Base-by-base conservation (phyloP, 2,329 filamentous ascomycete genomes). In the Septoria linicola region DNA sequence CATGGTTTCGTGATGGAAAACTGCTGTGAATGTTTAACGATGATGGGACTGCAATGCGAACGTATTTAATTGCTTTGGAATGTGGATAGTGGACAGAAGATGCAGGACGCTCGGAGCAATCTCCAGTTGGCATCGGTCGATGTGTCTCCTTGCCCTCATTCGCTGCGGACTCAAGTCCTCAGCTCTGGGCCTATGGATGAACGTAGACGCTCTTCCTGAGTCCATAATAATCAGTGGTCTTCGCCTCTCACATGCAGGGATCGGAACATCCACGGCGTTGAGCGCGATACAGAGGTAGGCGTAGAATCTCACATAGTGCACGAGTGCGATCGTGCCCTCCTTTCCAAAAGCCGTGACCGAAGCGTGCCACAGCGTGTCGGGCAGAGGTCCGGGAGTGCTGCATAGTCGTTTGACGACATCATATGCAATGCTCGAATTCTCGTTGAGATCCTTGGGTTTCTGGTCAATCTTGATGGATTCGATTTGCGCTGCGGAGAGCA, bases 261-360 rank as follows among this genome's bases (percentile, higher is more conserved):
- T 42, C 3, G 55, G 49, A n/a, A 49, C 55, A 47, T 63, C 61
- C 2, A 58, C 53, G 6, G 55, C 61, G 43, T 63, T 65, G 35
- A 61, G 32, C 14, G 59, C 42, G 25, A 63, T 59, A 20, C 55
- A 59, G 6, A 55, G 47, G 41, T 62, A 62, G 7, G 57, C 47
- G 50, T 64, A 64, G 11, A 54, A 53, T 11, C 59, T 61, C 23
- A 59, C 51, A 40, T 57, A 61, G 46, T 64, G 59, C 30, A 60
- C 54, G 40, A 63, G 27, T 4, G 53, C 57, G 10, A 62, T 23
- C n/a, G 59, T 58, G 3, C 61, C 61, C 13, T 64, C 54, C 41
- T 49, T 60, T 1, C 61, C 61, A 49, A 63, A 59, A 4, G 41
- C 53, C 35, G 44, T 40, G 35, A 61, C 48, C 23, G 41, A 34